phyloP scores from a whole-genome alignment of 2,329 filamentous ascomycete species.

The Epichloe aotearoae region DNA sequence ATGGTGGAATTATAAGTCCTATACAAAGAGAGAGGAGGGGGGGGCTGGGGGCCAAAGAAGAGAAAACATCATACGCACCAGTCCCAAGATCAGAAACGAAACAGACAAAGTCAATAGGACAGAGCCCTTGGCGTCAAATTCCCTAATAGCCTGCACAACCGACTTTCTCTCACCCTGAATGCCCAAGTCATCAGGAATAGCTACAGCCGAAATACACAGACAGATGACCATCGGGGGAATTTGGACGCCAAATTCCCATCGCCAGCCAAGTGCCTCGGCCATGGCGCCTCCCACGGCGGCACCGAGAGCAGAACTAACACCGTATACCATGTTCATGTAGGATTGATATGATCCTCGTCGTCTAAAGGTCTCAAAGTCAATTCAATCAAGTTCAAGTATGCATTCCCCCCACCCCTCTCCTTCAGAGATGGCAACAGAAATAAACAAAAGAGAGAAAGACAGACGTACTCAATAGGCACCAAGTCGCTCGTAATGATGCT shows the following conservation, averaged over 20 bases:
- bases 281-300: constrained; percentile 58
- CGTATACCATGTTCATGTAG: constrained; percentile 53
- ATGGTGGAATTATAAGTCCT: too few relatives aligned
- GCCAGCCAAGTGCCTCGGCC: constrained; percentile 58
- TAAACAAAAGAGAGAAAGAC: constrained; percentile 1
- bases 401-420: neutral
- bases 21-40: neutral
- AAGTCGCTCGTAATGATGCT: constrained; percentile 61
- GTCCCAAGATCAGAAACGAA: constrained; percentile 44
- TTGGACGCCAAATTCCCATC: constrained; percentile 57
- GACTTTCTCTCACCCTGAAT: constrained; percentile 30
- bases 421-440: neutral
- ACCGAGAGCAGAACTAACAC: constrained; percentile 43
- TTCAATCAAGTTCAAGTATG: too few relatives aligned
- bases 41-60: neutral
- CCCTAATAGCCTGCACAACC: constrained; percentile 34
- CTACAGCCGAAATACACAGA: constrained; percentile 29
- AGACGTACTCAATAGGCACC: constrained; percentile 53
- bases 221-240: constrained; percentile 37
- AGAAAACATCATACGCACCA: constrained; percentile 27
- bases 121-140: constrained; percentile 45
- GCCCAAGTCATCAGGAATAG: constrained; percentile 41
- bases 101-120: constrained; percentile 37
- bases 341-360: constrained; percentile 59
- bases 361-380: constrained; percentile 10